phyloP scores from a whole-genome alignment of 2,329 filamentous ascomycete species.

The Samsoniella hepiali region DNA sequence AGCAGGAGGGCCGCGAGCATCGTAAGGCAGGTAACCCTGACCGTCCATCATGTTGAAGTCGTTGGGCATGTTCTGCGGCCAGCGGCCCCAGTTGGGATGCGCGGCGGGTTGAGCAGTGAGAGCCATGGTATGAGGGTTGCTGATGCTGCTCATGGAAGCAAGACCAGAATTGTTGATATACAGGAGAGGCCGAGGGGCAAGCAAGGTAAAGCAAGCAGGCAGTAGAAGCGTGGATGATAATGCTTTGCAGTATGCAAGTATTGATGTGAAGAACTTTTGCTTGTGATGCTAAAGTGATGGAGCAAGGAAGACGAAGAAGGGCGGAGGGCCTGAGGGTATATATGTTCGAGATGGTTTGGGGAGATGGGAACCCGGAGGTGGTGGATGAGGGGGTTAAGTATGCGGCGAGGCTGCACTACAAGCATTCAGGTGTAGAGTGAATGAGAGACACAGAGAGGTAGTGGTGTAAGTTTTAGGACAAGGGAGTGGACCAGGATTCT shows the following conservation, averaged over 20 bases:
- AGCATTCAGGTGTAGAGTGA: constrained; percentile 9
- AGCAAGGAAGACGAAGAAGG: constrained; percentile 14
- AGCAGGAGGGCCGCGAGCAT: constrained; percentile 37
- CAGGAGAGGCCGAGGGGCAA: constrained; percentile 1
- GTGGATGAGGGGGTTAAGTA: constrained; percentile 20
- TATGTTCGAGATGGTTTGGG: constrained; percentile 16
- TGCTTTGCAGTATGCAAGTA: constrained; percentile 5
- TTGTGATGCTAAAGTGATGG: constrained; percentile 2
- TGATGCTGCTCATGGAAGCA: constrained; percentile 9
- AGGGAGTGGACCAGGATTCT: constrained; percentile 19
- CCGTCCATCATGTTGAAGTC: constrained; percentile 50
- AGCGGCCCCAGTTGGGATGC: constrained; percentile 52
- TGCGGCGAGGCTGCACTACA: constrained; percentile 12
- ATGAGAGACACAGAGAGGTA: constrained; percentile 8
- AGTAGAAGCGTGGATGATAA: neutral
- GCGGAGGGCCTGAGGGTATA: constrained; percentile 17
- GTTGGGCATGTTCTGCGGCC: constrained; percentile 47
- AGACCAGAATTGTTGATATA: constrained; percentile 11
- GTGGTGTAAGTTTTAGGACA: constrained; percentile 15
- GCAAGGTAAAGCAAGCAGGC: constrained; percentile 6
- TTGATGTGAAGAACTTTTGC: neutral
- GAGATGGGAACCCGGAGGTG: neutral
- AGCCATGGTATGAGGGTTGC: constrained; percentile 37
- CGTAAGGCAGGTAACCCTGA: constrained; percentile 47
- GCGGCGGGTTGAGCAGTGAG: constrained; percentile 45